Evolutionary conservation across 176 grass and related monocot genomes (phyloP).

Genomic region (Carex myosuroides): DNA sequence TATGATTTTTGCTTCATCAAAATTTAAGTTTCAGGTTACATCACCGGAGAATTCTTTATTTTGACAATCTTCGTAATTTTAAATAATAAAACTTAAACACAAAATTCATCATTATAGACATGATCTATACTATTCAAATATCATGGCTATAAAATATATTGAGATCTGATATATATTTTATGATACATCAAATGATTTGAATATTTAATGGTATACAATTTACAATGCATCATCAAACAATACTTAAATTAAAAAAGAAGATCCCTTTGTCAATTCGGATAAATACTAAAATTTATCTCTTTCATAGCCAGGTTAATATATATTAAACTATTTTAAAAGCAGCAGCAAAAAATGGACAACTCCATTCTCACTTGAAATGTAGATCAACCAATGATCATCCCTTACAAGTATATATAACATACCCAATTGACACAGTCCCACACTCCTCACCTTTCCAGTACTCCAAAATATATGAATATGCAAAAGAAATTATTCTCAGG

Average conservation of each 20-base stretch:
- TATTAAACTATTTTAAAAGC: neutral
- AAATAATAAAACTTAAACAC: no score
- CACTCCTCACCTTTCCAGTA: neutral
- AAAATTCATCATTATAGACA: no score
- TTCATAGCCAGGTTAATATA: neutral
- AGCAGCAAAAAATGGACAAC: neutral
- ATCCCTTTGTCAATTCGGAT: neutral
- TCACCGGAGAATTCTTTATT: no score
- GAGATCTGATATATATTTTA: no score
- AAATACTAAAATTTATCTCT: neutral
- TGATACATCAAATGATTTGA: no score
- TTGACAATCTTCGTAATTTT: no score
- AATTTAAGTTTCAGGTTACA: neutral
- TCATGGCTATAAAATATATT: no score
- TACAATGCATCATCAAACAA: no score
- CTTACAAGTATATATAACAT: slow-evolving; percentile 7
- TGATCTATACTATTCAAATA: no score
- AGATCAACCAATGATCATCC: neutral
- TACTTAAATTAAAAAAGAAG: neutral
- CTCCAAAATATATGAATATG: slow-evolving; percentile 7
- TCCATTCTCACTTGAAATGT: slow-evolving; percentile 13
- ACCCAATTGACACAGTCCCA: neutral
- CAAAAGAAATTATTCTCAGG: slow-evolving; percentile 22
- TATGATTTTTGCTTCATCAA: neutral
- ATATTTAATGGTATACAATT: no score